Conservation (phyloP, 2,329 filamentous ascomycete species). For the Fusarium floridanum region DNA sequence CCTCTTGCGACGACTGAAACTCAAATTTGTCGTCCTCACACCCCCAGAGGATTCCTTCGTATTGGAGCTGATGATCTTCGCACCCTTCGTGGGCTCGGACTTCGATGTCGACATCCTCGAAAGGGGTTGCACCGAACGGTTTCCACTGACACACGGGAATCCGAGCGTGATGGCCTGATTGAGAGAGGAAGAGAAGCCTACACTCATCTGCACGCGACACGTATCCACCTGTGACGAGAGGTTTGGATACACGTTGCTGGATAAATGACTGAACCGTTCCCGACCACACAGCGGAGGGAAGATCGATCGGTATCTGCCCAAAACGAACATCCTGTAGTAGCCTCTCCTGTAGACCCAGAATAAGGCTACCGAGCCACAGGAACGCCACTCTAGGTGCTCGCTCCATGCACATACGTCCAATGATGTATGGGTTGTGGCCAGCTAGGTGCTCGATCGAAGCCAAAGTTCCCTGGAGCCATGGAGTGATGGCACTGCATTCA, state of each 20-base stretch:
- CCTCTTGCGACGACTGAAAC: too few species aligned
- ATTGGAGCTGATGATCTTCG: conserved; percentile 41
- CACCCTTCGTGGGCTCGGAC: conserved; percentile 46
- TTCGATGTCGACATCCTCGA: conserved; percentile 47
- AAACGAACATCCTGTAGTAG: conserved; percentile 37
- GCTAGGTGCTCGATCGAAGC: conserved; percentile 41
- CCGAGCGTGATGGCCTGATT: conserved; percentile 34
- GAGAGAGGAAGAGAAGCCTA: conserved; percentile 47
- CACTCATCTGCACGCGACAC: conserved; percentile 47
- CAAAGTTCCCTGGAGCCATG: conserved; percentile 47
- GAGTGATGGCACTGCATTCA: conserved; percentile 46
- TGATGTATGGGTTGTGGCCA: conserved; percentile 18
- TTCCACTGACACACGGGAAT: conserved; percentile 46
- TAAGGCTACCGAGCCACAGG: conserved; percentile 46
- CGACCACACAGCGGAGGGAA: conserved; percentile 47
- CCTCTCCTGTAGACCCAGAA: conserved; percentile 36
- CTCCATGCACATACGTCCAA: conserved; percentile 40
- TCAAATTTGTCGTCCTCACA: too few species aligned
- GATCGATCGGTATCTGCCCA: conserved; percentile 44
- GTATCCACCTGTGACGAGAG: conserved; percentile 10
- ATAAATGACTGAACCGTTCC: conserved; percentile 46
- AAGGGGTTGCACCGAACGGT: conserved; percentile 46
- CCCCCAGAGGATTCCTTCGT: conserved; percentile 38
- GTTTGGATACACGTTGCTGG: conserved; percentile 39
- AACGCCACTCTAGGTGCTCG: conserved; percentile 32